Evolutionary conservation across 805 yeast genomes (phyloP).

Genomic region (Candida nemodendra): DNA sequence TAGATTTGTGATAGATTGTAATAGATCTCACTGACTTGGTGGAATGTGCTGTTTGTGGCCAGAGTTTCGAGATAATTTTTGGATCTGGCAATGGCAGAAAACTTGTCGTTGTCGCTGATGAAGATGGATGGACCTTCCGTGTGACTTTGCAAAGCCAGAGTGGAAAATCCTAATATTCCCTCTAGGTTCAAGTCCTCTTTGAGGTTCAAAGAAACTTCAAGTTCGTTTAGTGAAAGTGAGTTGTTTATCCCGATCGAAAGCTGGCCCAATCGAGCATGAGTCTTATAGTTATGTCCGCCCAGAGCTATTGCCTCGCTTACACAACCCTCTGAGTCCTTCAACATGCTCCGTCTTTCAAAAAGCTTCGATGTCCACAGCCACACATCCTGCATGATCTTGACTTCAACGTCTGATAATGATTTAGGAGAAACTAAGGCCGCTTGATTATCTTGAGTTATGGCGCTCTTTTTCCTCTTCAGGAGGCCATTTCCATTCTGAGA

Average conservation of each 20-base stretch:
- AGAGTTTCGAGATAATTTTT: conserved; percentile 44
- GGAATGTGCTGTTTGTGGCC: conserved; percentile 40
- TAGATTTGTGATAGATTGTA: conserved; percentile 63
- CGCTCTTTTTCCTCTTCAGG: conserved; percentile 10
- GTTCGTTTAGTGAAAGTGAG: conserved; percentile 56
- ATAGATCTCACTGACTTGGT: conserved; percentile 60
- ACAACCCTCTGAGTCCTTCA: conserved; percentile 66
- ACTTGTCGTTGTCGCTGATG: conserved; percentile 52
- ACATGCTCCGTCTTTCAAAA: conserved; percentile 54
- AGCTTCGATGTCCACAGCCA: conserved; percentile 77
- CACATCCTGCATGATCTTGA: conserved; percentile 49
- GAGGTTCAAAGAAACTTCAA: conserved; percentile 59
- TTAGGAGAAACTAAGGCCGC: conserved; percentile 12
- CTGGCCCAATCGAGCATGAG: conserved; percentile 50
- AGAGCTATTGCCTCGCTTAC: conserved; percentile 66
- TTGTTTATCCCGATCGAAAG: conserved; percentile 34
- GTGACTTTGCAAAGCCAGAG: conserved; percentile 41
- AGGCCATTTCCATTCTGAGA: conserved; percentile 19
- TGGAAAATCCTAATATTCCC: conserved; percentile 55
- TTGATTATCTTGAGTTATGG: conserved; percentile 10
- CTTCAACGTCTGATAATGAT: conserved; percentile 25
- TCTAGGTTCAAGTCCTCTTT: conserved; percentile 43
- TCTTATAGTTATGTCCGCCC: conserved; percentile 43
- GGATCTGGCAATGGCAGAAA: conserved; percentile 60
- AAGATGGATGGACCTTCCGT: conserved; percentile 35